These are phyloP conservation scores for Leccinum disarticulatum DNA, from an alignment of 768 basidiomycete species.

Conservation along the genomic window DNA sequence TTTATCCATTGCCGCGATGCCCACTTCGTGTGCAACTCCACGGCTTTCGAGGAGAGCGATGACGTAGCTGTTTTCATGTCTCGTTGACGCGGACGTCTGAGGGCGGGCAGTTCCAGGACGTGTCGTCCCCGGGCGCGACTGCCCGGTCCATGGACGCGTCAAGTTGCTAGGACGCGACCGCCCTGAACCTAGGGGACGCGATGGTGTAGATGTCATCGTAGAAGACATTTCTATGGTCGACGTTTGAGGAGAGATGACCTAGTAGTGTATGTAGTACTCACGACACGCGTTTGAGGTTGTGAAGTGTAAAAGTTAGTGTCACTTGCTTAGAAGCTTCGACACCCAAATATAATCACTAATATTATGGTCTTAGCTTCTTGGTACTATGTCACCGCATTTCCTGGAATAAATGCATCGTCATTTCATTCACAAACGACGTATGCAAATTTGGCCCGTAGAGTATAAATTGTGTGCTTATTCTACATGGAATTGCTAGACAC, in stretches of 20 bases:
- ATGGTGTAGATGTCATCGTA: conserved; percentile 1
- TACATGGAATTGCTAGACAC: conserved; percentile 36
- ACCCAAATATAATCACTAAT: not conserved
- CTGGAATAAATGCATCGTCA: conserved; percentile 3
- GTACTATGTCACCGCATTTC: not conserved
- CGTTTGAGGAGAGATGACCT: not conserved
- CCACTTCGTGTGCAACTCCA: conserved; percentile 79
- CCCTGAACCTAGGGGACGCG: conserved; percentile 13
- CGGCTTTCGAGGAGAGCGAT: conserved; percentile 75
- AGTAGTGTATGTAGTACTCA: not conserved
- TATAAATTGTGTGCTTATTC: conserved; percentile 33
- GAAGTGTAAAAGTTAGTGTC: not conserved
- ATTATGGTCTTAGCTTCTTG: not conserved
- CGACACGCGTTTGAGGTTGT: not conserved
- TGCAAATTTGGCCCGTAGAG: conserved; percentile 21
- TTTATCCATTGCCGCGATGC: conserved; percentile 81
- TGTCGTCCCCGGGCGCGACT: conserved; percentile 51
- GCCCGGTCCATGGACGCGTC: conserved; percentile 52
- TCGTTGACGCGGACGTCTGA: conserved; percentile 59
- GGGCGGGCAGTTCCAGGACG: conserved; percentile 49
- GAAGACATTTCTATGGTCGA: conserved; percentile 9
- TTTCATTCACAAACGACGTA: conserved; percentile 3
- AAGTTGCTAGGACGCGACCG: conserved; percentile 16
- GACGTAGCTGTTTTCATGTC: conserved; percentile 60
- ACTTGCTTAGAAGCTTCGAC: not conserved